A percentile compares a stretch with the other conserved stretches of the same genome.
phyloP scores from a whole-genome alignment of 83 land plant species.

The Larix sibirica region DNA sequence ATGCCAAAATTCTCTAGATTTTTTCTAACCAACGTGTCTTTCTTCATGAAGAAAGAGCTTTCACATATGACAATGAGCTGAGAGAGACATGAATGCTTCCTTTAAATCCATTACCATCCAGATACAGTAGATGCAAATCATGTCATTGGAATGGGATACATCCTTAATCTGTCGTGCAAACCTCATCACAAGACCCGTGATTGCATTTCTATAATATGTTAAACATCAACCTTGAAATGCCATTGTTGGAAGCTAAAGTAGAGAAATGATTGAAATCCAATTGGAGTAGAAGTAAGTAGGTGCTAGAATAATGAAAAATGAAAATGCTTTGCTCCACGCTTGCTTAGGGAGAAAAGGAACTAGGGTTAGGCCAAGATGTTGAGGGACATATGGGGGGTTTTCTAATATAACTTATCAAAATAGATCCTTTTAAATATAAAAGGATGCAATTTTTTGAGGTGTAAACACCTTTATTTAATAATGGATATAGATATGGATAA shows the following conservation, averaged over 20 bases:
- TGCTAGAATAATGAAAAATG: slow-evolving; percentile 31
- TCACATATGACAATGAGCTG: slow-evolving; percentile 28
- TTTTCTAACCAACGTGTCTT: slow-evolving; percentile 44
- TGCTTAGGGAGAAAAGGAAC: too few species aligned
- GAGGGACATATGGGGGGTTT: too few species aligned
- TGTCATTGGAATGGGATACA: slow-evolving; percentile 44
- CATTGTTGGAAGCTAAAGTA: slow-evolving; percentile 20
- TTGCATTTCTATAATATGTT: too few species aligned
- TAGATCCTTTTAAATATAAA: too few species aligned
- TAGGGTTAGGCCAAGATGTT: too few species aligned
- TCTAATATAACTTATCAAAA: too few species aligned
- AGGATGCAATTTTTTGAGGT: too few species aligned
- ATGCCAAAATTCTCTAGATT: slow-evolving; percentile 35
- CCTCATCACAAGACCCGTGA: too few species aligned
- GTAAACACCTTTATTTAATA: too few species aligned
- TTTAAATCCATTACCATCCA: slow-evolving; percentile 49
- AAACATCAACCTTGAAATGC: slow-evolving; percentile 5
- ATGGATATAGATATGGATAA: too few species aligned
- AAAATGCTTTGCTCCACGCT: slow-evolving; percentile 15
- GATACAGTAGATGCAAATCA: slow-evolving; percentile 37
- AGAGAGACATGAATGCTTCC: slow-evolving; percentile 42
- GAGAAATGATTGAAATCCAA: slow-evolving; percentile 51
- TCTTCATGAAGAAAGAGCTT: slow-evolving; percentile 30
- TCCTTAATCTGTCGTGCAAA: slow-evolving; percentile 47
- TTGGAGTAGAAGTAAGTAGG: slow-evolving; percentile 37